phyloP scores from a whole-genome alignment of 805 yeast genomes.

The Suhomyces sp. region DNA sequence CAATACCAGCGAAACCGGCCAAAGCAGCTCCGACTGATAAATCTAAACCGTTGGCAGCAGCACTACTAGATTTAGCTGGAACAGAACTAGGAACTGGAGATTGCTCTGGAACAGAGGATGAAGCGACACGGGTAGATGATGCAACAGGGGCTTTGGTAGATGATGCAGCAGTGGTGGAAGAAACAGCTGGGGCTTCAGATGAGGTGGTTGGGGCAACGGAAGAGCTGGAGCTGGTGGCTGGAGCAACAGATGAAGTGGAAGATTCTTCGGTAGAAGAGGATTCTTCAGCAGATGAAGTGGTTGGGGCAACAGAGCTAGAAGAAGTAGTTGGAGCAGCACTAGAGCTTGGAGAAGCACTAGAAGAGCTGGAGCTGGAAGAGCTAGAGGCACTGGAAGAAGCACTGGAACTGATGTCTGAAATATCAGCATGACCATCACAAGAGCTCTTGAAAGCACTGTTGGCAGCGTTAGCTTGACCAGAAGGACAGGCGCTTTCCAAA shows the following conservation, averaged over 20 bases:
- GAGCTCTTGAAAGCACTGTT: slow-evolving; percentile 52
- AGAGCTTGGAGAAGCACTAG: slow-evolving; percentile 4
- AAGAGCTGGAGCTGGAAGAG: slow-evolving; percentile 1
- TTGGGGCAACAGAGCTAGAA: slow-evolving; percentile 1
- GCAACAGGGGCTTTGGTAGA: slow-evolving; percentile 6
- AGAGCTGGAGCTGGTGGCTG: slow-evolving; percentile 9
- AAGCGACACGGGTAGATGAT: slow-evolving; percentile 3
- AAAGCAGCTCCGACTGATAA: slow-evolving; percentile 26
- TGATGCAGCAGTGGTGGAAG: slow-evolving; percentile 6
- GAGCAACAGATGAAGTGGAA: slow-evolving; percentile 7
- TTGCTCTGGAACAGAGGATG: slow-evolving; percentile 4
- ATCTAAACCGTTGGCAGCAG: slow-evolving; percentile 19
- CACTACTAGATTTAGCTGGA: slow-evolving; percentile 8
- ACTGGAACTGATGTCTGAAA: slow-evolving; percentile 26
- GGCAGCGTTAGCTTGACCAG: slow-evolving; percentile 59
- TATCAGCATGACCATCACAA: slow-evolving; percentile 43
- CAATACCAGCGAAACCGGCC: slow-evolving; percentile 23
- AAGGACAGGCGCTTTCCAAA: slow-evolving; percentile 68
- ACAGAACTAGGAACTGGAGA: slow-evolving; percentile 1
- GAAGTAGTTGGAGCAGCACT: slow-evolving; percentile 4
- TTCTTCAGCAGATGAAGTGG: slow-evolving; percentile 6
- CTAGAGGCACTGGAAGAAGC: slow-evolving; percentile 7
- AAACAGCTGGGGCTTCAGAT: slow-evolving; percentile 4
- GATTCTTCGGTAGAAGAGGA: slow-evolving; percentile 6
- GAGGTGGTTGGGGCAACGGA: slow-evolving; percentile 9